phyloP scores from a whole-genome alignment of 2,329 filamentous ascomycete species.

The Phialemoniopsis sp. region DNA sequence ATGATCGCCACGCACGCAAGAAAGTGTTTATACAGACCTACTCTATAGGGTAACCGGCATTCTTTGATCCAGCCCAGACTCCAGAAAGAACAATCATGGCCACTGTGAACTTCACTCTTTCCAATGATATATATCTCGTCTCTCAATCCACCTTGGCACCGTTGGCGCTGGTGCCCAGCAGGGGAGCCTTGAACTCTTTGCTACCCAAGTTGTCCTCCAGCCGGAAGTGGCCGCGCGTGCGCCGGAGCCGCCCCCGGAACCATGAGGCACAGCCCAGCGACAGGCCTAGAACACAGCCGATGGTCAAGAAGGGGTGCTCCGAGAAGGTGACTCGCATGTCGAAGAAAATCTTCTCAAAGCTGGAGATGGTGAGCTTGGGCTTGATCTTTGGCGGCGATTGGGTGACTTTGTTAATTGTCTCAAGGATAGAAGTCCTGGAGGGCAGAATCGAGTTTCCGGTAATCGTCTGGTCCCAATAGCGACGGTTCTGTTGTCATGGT shows the following conservation, averaged over 20 bases:
- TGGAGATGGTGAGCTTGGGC: conserved; percentile 72
- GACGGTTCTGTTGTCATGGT: conserved; percentile 62
- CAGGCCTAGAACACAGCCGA: conserved; percentile 54
- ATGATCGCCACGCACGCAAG: not conserved
- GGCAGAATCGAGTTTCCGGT: conserved; percentile 88
- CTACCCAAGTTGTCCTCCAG: conserved; percentile 49
- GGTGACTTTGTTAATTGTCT: conserved; percentile 73
- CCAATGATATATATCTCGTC: not conserved
- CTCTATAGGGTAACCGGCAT: conserved; percentile 1
- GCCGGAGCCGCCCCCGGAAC: conserved; percentile 50
- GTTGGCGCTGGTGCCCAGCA: conserved; percentile 43
- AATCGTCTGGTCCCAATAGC: conserved; percentile 90
- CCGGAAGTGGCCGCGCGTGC: conserved; percentile 55
- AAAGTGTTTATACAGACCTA: conserved; percentile 8
- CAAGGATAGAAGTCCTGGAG: conserved; percentile 84
- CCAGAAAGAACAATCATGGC: not conserved
- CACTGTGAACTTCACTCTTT: not conserved
- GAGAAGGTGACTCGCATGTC: conserved; percentile 55
- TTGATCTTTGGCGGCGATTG: conserved; percentile 66
- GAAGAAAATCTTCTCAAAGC: conserved; percentile 68
- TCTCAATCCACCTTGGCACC: conserved; percentile 45
- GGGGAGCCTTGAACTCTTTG: conserved; percentile 58
- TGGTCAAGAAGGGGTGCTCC: conserved; percentile 55
- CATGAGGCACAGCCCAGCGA: conserved; percentile 47
- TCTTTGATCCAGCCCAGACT: conserved; percentile 1